Base-by-base conservation (phyloP, 2,329 filamentous ascomycete species). In the Ambrosiella xylebori region DNA sequence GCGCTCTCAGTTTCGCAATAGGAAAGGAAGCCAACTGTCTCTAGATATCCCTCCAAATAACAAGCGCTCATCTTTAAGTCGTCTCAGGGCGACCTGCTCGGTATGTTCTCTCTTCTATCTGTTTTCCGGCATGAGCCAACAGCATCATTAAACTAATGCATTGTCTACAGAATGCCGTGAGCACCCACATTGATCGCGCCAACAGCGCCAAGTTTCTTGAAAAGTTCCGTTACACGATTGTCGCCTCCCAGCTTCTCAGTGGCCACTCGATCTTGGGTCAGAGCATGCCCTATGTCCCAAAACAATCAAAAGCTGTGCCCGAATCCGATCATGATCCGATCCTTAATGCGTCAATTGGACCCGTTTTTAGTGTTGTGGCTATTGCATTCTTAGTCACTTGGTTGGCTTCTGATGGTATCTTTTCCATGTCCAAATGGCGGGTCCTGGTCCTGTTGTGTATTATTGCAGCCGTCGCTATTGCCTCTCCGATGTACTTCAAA, bases 171-270 rank as follows among this genome's bases (percentile, higher is more conserved):
- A 78, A 77, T 64, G 84, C 79, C 8, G 77, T 90, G 59, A 85
- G 85, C 63, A 82, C 84, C 45, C 79, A 80, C 61, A 77, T 95
- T 62, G 84, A 86, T 58, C 78, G 84, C 63, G 81, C 80, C 64
- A 89, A 95, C 64, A 94, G 90, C 67, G 78, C 84, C 64, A 84
- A 83, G 63, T 95, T 96, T 65, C 77, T 95, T 60, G 90, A 96
- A 70, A 86, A 89, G 66, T 96, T 96, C 66, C 86, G 90, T 62
- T 96, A 96, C 71, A 85, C 87, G 19, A 87, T 96, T 63, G 86
- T 96, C 66, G 89, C 89, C 55, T 96, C 90, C 19, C 89, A 95
- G 68, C 77, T 96, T 12, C 75, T 96, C 45, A 88, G 81, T 65
- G 85, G 85, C 45, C 79, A 85, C 63, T 77, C 79, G 3, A 80